phyloP scores from a whole-genome alignment of 1,139 yeast species.

The Zhuliangozyma parablackwelliae region DNA sequence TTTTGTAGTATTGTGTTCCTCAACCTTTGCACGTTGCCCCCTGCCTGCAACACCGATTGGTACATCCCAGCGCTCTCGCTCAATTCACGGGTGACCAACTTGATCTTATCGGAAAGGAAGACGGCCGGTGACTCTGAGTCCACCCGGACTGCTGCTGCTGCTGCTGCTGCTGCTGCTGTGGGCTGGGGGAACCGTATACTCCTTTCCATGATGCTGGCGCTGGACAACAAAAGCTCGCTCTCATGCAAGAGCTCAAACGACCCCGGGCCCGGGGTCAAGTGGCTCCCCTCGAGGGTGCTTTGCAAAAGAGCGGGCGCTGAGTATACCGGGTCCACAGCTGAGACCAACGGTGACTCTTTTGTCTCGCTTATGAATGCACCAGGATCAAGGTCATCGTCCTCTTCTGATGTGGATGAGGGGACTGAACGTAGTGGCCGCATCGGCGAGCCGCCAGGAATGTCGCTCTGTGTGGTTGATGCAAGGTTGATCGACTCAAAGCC shows the following conservation, averaged over 20 bases:
- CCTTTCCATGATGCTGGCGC: conserved; percentile 3
- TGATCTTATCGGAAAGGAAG: conserved; percentile 10
- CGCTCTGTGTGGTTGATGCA: conserved; percentile 9
- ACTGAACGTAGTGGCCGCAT: conserved; percentile 6
- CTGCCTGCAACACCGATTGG: conserved; percentile 18
- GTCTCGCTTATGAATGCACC: conserved; percentile 14
- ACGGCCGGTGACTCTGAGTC: conserved; percentile 10
- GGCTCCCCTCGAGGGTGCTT: too few relatives aligned
- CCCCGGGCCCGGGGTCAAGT: neutral
- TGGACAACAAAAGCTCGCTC: conserved; percentile 2
- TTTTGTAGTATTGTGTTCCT: conserved; percentile 24
- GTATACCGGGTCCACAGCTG: too few relatives aligned
- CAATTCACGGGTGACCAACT: conserved; percentile 5
- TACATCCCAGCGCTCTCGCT: conserved; percentile 6
- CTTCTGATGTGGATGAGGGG: conserved; percentile 8
- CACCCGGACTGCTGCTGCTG: too few relatives aligned
- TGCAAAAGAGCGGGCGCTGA: too few relatives aligned
- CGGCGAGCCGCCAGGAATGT: conserved; percentile 1
- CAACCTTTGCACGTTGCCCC: conserved; percentile 27
- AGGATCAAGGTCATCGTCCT: conserved; percentile 18
- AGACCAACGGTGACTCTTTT: too few relatives aligned
- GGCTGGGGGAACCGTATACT: conserved; percentile 4
- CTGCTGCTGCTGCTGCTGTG: too few relatives aligned
- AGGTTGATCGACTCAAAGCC: conserved; percentile 12
- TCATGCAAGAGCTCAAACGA: conserved; percentile 4